A percentile compares a stretch with the other conserved stretches of the same genome.
These are phyloP conservation scores for Fusarium praegraminearum DNA, from an alignment of 2,329 filamentous ascomycete species.

Conservation along the genomic window DNA sequence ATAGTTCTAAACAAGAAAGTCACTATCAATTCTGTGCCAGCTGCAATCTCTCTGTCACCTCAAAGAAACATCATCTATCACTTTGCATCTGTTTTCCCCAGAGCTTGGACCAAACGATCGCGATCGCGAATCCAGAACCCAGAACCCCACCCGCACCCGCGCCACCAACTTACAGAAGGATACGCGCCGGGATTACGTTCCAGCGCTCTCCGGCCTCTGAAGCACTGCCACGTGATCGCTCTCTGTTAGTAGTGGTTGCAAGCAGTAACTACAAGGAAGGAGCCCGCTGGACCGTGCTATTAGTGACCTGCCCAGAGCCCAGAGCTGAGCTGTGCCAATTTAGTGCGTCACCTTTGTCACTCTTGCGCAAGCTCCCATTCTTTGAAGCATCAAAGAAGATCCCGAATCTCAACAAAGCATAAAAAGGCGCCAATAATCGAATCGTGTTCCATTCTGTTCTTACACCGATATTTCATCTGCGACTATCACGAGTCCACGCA, in stretches of 20 bases:
- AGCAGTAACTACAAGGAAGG: constrained; percentile 35
- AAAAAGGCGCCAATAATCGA: not conserved
- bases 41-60: not conserved
- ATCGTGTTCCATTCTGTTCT: not conserved
- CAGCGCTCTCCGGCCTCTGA: constrained; percentile 9
- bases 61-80: not conserved
- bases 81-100: constrained; percentile 13
- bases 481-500: not conserved
- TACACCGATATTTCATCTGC: not conserved
- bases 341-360: constrained; percentile 45
- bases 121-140: constrained; percentile 25
- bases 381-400: constrained; percentile 20
- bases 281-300: constrained; percentile 22
- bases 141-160: constrained; percentile 2
- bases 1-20: constrained; percentile 11
- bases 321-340: constrained; percentile 35
- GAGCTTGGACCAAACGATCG: constrained; percentile 40
- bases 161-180: constrained; percentile 13
- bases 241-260: constrained; percentile 34
- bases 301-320: not conserved
- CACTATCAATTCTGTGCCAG: not conserved
- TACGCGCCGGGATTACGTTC: constrained; percentile 35
- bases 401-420: not conserved
- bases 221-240: not conserved
- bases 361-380: constrained; percentile 34